These are phyloP conservation scores for Thamnidium elegans DNA, from an alignment of 192 early-diverging fungal species.

Conservation along the genomic window DNA sequence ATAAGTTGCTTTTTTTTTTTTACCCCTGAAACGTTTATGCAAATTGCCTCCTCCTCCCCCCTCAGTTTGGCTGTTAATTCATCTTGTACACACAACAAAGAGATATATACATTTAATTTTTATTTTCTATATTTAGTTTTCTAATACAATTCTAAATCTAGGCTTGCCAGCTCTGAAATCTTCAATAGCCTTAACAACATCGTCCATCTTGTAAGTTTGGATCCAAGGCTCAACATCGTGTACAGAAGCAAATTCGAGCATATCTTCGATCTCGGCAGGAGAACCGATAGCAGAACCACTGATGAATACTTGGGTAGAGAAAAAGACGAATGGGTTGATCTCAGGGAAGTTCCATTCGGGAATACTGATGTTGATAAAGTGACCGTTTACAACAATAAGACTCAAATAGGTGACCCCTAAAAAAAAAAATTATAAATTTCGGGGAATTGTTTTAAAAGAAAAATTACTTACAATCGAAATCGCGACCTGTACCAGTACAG, in stretches of 20 bases:
- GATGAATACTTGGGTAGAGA: slow-evolving; percentile 35
- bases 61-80: no score
- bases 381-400: slow-evolving; percentile 34
- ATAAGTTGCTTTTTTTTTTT: no score
- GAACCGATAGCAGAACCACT: slow-evolving; percentile 57
- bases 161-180: slow-evolving; percentile 57
- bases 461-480: slow-evolving; percentile 18
- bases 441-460: no score
- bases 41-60: no score
- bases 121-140: slow-evolving; percentile 39
- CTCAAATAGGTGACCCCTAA: slow-evolving; percentile 1
- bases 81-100: no score
- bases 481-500: slow-evolving; percentile 10
- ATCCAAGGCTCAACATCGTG: slow-evolving; percentile 51
- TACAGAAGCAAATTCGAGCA: slow-evolving; percentile 56
- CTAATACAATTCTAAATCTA: slow-evolving; percentile 67
- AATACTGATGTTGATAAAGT: slow-evolving; percentile 59
- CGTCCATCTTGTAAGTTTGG: slow-evolving; percentile 52
- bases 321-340: slow-evolving; percentile 2
- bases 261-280: slow-evolving; percentile 48
- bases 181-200: slow-evolving; percentile 61
- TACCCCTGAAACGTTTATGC: no score
- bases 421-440: no score
- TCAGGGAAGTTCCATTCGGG: slow-evolving; percentile 41
- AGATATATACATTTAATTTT: no score